Evolutionary conservation across 768 basidiomycete genomes (phyloP).

Genomic region (Serendipita sp.): DNA sequence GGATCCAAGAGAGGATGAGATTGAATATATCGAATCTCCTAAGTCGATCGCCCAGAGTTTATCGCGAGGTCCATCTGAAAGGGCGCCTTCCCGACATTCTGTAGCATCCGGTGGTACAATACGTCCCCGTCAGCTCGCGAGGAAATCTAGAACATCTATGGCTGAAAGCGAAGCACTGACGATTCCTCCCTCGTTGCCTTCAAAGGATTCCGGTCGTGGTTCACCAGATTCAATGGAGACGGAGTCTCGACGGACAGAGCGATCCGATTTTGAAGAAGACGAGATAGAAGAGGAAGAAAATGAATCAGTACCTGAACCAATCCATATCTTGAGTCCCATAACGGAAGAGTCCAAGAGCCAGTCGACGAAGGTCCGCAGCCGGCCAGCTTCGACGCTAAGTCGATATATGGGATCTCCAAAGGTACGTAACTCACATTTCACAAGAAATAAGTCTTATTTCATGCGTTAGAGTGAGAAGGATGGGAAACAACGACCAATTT

Average conservation of each 20-base stretch:
- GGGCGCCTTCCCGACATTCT: neutral
- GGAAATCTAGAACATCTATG: neutral
- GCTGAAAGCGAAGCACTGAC: neutral
- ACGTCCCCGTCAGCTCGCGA: neutral
- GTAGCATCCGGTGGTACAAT: neutral
- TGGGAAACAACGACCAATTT: neutral
- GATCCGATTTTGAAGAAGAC: neutral
- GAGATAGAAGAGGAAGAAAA: no score
- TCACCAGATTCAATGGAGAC: constrained; percentile 1
- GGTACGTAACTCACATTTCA: neutral
- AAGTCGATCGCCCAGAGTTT: neutral
- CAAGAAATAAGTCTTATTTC: neutral
- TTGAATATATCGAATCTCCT: neutral
- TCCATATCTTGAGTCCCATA: neutral
- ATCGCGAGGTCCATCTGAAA: neutral
- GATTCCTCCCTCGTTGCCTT: neutral
- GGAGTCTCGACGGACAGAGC: neutral
- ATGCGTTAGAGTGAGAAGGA: neutral
- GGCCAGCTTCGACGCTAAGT: neutral
- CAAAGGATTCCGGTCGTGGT: constrained; percentile 2
- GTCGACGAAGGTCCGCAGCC: neutral
- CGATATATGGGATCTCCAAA: neutral
- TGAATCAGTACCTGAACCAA: neutral
- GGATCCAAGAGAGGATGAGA: neutral
- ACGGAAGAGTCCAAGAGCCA: neutral